Percentiles rank a stretch among this genome's conserved stretches.
These are phyloP conservation scores for Onygena corvina DNA, from an alignment of 2,329 filamentous ascomycete genomes.

Conservation along the genomic window DNA sequence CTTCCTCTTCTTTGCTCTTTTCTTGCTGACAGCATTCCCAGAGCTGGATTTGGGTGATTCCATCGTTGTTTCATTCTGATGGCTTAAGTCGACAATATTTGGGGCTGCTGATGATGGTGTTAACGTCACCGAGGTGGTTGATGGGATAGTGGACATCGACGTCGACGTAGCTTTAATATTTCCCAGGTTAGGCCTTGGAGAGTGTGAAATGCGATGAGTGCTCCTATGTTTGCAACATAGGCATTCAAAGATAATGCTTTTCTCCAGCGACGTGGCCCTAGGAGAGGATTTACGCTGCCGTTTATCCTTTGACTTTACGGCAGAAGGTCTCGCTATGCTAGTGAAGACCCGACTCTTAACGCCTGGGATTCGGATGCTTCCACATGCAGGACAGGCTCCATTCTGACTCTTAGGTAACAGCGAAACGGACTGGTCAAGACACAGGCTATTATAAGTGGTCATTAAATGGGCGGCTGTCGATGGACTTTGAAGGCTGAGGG, in stretches of 20 bases:
- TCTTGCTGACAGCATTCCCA: slow-evolving; percentile 42
- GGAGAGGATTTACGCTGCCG: neutral
- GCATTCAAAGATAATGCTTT: slow-evolving; percentile 26
- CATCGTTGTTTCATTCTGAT: neutral
- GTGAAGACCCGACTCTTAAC: slow-evolving; percentile 23
- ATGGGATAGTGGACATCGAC: slow-evolving; percentile 5
- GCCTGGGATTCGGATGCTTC: slow-evolving; percentile 25
- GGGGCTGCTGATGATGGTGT: slow-evolving; percentile 8
- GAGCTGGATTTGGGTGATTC: slow-evolving; percentile 15
- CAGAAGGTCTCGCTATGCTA: slow-evolving; percentile 14
- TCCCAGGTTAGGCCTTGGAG: slow-evolving; percentile 12
- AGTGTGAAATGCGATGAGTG: slow-evolving; percentile 20
- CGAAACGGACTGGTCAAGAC: slow-evolving; percentile 25
- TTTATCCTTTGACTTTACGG: neutral
- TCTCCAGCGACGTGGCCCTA: neutral
- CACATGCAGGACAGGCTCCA: slow-evolving; percentile 31
- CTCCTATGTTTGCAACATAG: slow-evolving; percentile 27
- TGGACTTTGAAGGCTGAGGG: slow-evolving; percentile 24
- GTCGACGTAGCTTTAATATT: slow-evolving; percentile 12
- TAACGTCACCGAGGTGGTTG: slow-evolving; percentile 3
- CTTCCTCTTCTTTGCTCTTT: slow-evolving; percentile 44
- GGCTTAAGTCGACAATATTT: neutral
- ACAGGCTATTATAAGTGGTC: slow-evolving; percentile 27
- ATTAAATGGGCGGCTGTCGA: slow-evolving; percentile 34
- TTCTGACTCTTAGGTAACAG: slow-evolving; percentile 25